phyloP scores from a whole-genome alignment of 2,329 filamentous ascomycete species.

The Ceratocystis cacaofunesta region DNA sequence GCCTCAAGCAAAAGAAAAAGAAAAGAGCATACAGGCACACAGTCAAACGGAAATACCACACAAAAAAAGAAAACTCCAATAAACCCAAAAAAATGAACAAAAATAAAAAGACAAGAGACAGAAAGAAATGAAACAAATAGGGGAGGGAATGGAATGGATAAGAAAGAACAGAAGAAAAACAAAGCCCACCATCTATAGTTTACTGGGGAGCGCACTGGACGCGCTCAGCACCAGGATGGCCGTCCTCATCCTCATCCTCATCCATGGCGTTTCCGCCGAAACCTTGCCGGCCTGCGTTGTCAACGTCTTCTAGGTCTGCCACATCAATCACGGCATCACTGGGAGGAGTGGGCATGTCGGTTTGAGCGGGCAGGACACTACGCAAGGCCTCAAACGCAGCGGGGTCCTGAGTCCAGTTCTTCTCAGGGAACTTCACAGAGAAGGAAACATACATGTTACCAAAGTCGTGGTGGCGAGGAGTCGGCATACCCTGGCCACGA shows the following conservation, averaged over 20 bases:
- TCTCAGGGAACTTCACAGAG: constrained; percentile 89
- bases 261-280: constrained; percentile 50
- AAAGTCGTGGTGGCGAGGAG: constrained; percentile 81
- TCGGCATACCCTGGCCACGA: constrained; percentile 94
- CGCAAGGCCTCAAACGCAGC: constrained; percentile 67
- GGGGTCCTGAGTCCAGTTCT: constrained; percentile 50
- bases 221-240: constrained; percentile 58
- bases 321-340: constrained; percentile 82
- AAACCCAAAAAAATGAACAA: constrained; percentile 7
- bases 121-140: neutral
- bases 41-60: neutral
- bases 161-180: neutral
- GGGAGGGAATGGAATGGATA: neutral
- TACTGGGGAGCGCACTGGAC: constrained; percentile 84
- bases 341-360: constrained; percentile 51
- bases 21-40: neutral
- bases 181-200: constrained; percentile 22
- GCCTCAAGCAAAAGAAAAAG: neutral
- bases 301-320: constrained; percentile 73
- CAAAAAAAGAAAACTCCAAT: constrained; percentile 5
- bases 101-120: neutral
- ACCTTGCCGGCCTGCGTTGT: constrained; percentile 51
- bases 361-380: constrained; percentile 61
- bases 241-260: constrained; percentile 59
- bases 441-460: constrained; percentile 98